phyloP scores from a whole-genome alignment of 352 stramenopile species.

The Phytophthora idaei region DNA sequence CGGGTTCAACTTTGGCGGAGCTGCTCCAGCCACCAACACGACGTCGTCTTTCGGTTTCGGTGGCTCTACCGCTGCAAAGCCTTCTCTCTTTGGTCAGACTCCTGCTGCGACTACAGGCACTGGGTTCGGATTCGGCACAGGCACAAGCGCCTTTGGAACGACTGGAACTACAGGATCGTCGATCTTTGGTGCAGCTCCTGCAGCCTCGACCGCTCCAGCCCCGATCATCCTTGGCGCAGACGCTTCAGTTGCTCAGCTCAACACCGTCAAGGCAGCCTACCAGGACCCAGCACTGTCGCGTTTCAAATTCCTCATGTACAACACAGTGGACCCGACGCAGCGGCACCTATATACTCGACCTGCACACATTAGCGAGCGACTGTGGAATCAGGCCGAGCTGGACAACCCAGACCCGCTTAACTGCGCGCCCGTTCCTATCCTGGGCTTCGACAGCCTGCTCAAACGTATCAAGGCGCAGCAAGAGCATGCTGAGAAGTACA shows the following conservation, averaged over 20 bases:
- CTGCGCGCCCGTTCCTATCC: constrained; percentile 74
- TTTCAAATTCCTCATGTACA: constrained; percentile 92
- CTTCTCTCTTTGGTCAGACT: constrained; percentile 56
- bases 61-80: constrained; percentile 40
- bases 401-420: constrained; percentile 88
- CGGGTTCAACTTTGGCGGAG: constrained; percentile 46
- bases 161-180: constrained; percentile 29
- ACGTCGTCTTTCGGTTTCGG: constrained; percentile 46
- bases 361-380: constrained; percentile 81
- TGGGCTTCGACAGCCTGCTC: constrained; percentile 80
- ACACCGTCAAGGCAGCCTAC: constrained; percentile 85
- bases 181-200: constrained; percentile 37
- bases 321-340: constrained; percentile 84
- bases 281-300: constrained; percentile 83
- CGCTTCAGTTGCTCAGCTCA: constrained; percentile 78
- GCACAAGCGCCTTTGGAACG: constrained; percentile 26
- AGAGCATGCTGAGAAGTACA: constrained; percentile 81
- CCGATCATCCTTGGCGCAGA: constrained; percentile 80
- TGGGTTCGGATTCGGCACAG: constrained; percentile 43
- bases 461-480: constrained; percentile 88
- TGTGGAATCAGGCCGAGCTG: constrained; percentile 86
- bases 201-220: constrained; percentile 49
- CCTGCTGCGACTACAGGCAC: constrained; percentile 27
- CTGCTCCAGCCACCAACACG: constrained; percentile 28
- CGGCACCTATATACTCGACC: constrained; percentile 80